A percentile compares a stretch with the other conserved stretches of the same genome.
Evolutionary conservation across 768 basidiomycete species (phyloP).

Genomic region (Termitomyces sp.): DNA sequence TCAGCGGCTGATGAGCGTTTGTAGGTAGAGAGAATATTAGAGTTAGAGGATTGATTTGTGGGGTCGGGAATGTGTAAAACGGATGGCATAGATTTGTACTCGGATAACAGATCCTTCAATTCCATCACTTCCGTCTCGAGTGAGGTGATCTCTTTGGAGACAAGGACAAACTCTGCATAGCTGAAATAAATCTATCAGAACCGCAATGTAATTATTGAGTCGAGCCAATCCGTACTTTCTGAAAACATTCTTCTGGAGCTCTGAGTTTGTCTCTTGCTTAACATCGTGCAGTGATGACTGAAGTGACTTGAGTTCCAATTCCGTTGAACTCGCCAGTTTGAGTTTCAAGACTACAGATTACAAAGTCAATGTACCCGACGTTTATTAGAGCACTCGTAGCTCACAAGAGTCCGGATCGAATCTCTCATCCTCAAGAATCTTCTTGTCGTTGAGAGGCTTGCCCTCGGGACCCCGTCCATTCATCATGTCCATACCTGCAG

Average conservation of each 20-base stretch:
- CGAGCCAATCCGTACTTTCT: slow-evolving; percentile 57
- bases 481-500: slow-evolving; percentile 13
- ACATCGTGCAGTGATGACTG: slow-evolving; percentile 70
- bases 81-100: slow-evolving; percentile 96
- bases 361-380: slow-evolving; percentile 6
- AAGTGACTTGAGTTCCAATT: slow-evolving; percentile 69
- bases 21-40: slow-evolving; percentile 34
- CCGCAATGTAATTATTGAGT: background rate
- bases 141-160: slow-evolving; percentile 94
- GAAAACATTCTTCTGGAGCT: slow-evolving; percentile 90
- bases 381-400: slow-evolving; percentile 24
- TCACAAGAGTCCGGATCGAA: slow-evolving; percentile 89
- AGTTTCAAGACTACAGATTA: slow-evolving; percentile 58
- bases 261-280: slow-evolving; percentile 67
- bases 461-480: slow-evolving; percentile 41
- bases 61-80: slow-evolving; percentile 86
- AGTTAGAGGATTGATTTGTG: slow-evolving; percentile 47
- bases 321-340: slow-evolving; percentile 87
- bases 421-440: slow-evolving; percentile 63
- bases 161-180: slow-evolving; percentile 93
- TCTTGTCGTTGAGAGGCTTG: slow-evolving; percentile 54
- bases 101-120: slow-evolving; percentile 87
- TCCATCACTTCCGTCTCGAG: slow-evolving; percentile 98
- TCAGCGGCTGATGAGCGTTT: slow-evolving; percentile 92
- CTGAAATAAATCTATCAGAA: slow-evolving; percentile 32